Conservation (phyloP, 2,329 filamentous ascomycete species). For the Celoporthe dispersa region DNA sequence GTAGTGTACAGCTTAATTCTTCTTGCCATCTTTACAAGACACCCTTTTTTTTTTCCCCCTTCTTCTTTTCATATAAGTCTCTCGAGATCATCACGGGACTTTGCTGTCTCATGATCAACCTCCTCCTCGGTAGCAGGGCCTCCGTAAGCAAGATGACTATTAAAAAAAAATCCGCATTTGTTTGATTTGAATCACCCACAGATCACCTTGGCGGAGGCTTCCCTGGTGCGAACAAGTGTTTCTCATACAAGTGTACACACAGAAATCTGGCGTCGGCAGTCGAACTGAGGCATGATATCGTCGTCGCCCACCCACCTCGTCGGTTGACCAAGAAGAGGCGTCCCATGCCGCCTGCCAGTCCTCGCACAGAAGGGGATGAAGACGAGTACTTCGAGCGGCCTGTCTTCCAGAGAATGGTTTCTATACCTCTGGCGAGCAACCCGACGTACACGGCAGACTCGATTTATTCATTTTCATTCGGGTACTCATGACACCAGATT, state of each 20-base stretch:
- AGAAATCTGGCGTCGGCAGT: conserved; percentile 15
- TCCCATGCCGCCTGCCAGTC: background rate
- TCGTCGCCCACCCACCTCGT: conserved; percentile 12
- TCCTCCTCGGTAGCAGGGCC: background rate
- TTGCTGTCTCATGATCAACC: background rate
- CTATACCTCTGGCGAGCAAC: conserved; percentile 28
- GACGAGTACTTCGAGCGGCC: background rate
- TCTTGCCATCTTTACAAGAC: background rate
- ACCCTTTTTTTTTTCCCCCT: background rate
- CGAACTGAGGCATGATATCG: conserved; percentile 12
- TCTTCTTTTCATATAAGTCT: background rate
- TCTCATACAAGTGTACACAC: conserved; percentile 29
- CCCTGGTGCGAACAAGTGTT: conserved; percentile 16
- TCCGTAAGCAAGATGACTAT: background rate
- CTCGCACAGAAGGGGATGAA: conserved; percentile 12
- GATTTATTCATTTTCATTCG: conserved; percentile 19
- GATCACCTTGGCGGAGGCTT: background rate
- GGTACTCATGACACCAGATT: conserved; percentile 13
- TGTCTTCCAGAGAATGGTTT: conserved; percentile 17
- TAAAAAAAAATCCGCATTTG: background rate
- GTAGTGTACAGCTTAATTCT: background rate
- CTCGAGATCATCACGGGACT: background rate
- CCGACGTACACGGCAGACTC: conserved; percentile 19
- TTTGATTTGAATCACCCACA: background rate
- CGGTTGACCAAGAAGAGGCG: conserved; percentile 25